Conservation (phyloP, 306 rosid genomes). For the Astragalus membranaceus region DNA sequence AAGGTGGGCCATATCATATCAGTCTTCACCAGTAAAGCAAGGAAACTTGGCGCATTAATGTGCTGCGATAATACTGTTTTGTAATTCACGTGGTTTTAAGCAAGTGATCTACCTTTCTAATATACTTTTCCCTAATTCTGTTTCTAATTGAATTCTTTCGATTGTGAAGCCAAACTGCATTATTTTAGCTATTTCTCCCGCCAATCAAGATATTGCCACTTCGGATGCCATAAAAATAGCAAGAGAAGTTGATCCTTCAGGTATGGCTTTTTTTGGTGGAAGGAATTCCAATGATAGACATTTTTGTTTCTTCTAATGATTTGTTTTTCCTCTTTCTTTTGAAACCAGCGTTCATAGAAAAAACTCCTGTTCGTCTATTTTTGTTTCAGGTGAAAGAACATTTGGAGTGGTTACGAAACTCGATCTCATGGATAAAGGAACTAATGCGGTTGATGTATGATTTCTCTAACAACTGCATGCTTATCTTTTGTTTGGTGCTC, state of each 20-base stretch:
- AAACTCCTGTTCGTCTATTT: neutral
- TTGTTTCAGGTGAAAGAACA: constrained; percentile 83
- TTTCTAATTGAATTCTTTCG: constrained; percentile 32
- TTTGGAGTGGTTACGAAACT: constrained; percentile 97
- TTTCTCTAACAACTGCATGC: constrained; percentile 13
- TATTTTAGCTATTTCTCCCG: constrained; percentile 96
- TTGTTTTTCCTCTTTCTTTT: constrained; percentile 8
- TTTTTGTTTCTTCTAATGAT: neutral
- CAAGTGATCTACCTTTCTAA: constrained; percentile 7
- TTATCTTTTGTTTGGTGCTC: constrained; percentile 17
- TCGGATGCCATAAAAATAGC: constrained; percentile 98
- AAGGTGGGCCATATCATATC: neutral
- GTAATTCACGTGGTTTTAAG: neutral
- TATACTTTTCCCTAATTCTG: neutral
- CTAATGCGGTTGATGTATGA: constrained; percentile 90
- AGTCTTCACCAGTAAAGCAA: neutral
- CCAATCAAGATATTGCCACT: constrained; percentile 99
- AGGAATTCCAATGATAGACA: constrained; percentile 13
- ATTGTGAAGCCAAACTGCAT: constrained; percentile 86
- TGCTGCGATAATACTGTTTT: neutral
- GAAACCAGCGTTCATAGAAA: neutral
- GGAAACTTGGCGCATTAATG: neutral
- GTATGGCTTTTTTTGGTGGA: constrained; percentile 36
- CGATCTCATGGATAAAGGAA: constrained; percentile 98
- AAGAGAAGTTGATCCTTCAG: constrained; percentile 92